Base-by-base conservation (phyloP, 768 basidiomycete genomes). In the Tulasnella sp. region DNA sequence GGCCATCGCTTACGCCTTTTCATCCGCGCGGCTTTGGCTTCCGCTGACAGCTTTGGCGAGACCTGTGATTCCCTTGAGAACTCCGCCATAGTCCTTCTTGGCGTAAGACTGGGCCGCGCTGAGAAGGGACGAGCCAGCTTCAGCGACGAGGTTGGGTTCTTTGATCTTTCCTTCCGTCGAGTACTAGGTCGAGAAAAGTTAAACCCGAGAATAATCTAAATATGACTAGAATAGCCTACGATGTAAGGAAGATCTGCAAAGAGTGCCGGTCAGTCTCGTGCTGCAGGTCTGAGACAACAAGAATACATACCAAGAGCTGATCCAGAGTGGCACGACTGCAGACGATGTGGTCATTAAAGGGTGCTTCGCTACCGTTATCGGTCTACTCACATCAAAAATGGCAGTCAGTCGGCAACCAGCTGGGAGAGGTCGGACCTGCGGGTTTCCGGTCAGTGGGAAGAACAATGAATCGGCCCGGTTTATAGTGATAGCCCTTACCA, bases 151-250 rank as follows among this genome's bases (percentile, higher is more conserved):
- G 83, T 98, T 97, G 44, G 97, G 96, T 84, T 98, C 96, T 85
- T 98, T 98, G 84, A 98, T 86, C 84, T 94, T 96, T 74, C 96
- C 96, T 86, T 98, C 95, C 9, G 96, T 97, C 31, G 95, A 95
- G 86, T 98, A 98, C 91, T 94, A 74, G 79, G 31, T 1, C 34
- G 24, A 80, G 80, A 7, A 8, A 9, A 27, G 58, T 38, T 18
- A 62, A 38, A 24, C 36, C n/a, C 38, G 12, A 9, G 7, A 68
- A 6, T 31, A 1, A 68, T 14, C 72, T 21, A 24, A 27, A 12
- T 24, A 40, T 42, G 31, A 46, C 9, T 40, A 34, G 52, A 21
- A n/a, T 18, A 48, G 78, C 81, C 72, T 79, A 75, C 82, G 44
- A 86, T 83, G 81, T 86, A 87, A 1, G 86, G 87, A 19, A 87